Percentiles rank a stretch among this genome's conserved stretches.
Evolutionary conservation across 2,329 filamentous ascomycete genomes (phyloP).

Genomic region (Colletotrichum magnum): DNA sequence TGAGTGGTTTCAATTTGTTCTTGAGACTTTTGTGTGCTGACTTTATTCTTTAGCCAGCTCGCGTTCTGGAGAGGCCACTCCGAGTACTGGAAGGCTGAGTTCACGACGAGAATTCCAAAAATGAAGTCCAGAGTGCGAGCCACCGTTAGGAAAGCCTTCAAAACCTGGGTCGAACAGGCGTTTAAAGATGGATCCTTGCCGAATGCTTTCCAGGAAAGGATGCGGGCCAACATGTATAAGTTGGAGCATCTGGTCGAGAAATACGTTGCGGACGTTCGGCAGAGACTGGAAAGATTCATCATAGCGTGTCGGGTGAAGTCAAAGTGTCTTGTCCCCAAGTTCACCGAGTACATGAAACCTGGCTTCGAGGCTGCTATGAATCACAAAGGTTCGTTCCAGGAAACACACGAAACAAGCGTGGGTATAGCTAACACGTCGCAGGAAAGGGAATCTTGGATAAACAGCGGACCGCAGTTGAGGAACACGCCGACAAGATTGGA

Average conservation of each 20-base stretch:
- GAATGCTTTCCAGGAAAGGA: not conserved
- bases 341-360: not conserved
- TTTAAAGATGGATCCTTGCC: not conserved
- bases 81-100: not conserved
- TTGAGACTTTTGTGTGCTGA: not conserved
- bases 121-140: not conserved
- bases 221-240: slow-evolving; percentile 1
- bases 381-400: not conserved
- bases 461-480: not conserved
- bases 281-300: not conserved
- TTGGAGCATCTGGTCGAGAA: slow-evolving; percentile 6
- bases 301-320: not conserved
- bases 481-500: not conserved
- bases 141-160: not conserved
- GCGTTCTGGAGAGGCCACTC: slow-evolving; percentile 20
- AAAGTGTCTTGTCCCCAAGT: not conserved
- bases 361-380: slow-evolving; percentile 16
- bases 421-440: not conserved
- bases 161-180: not conserved
- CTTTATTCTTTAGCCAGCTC: not conserved
- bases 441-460: slow-evolving; percentile 15
- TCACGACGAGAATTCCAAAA: not conserved
- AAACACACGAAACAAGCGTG: not conserved
- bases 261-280: not conserved
- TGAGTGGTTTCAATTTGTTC: not conserved